Evolutionary conservation across 345 rosid species (phyloP), one percentile per base, ranked within the genome.

Genomic region (Lepidium didymum): DNA sequence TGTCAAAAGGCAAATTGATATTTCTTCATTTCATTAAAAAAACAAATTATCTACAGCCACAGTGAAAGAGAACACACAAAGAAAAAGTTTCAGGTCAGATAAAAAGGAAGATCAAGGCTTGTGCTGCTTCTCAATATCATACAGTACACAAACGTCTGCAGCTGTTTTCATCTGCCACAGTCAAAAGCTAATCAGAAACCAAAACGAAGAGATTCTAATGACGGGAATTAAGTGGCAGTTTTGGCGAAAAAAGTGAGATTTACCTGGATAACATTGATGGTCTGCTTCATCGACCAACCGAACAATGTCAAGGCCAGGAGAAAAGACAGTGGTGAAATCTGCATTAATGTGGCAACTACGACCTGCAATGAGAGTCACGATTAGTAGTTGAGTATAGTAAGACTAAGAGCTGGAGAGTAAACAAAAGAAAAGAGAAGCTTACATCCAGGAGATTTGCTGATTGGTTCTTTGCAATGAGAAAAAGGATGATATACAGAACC

Each of bases 231-330:
- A 27, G 57, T 44, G 42, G 67, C 67, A 67, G 41, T 10, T 35
- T 53, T 45, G 25, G 65, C 3, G 31, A 3, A 44, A 37, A 10
- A 19, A n/a, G 23, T 63, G 10, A 47, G 46, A 33, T 40, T 45
- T 80, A 90, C 98, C 96, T 92, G 98, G 69, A 92, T 92, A 41
- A 89, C 53, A 63, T 92, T 92, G 67, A 92, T 40, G 34, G 74
- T 62, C 55, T 92, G 98, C 77, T 92, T 90, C 79, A 86, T 86
- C 53, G 86, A 81, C 92, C 96, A 92, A 40, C 98, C 96, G 41
- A 87, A 81, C 73, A 86, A 66, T 66, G 95, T 86, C 67, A 86
- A 72, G 34, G 72, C 90, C 49, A 87, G 60, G 8, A 90, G 70
- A 52, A 84, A 67, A 33, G 96, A 86, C 69, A 82, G 79, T 36